These are phyloP conservation scores for Pisolithus tinctorius DNA, from an alignment of 768 basidiomycete genomes.

Conservation along the genomic window DNA sequence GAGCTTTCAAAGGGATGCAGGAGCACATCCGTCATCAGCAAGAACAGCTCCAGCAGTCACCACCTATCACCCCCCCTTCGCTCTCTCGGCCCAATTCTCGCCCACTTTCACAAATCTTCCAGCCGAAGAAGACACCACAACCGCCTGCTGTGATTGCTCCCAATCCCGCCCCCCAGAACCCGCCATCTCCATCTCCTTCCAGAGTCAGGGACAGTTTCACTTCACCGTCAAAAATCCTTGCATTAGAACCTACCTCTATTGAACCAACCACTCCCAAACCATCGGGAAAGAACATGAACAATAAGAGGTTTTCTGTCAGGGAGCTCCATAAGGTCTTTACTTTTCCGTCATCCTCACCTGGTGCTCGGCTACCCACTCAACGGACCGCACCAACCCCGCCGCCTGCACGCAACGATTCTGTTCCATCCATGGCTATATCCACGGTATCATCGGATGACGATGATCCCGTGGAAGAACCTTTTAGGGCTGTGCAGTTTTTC, in stretches of 20 bases:
- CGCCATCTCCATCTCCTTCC: conserved; percentile 6
- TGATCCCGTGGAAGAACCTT: conserved; percentile 11
- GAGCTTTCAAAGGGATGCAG: conserved; percentile 22
- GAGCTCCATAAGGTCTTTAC: conserved; percentile 30
- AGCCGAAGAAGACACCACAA: conserved; percentile 21
- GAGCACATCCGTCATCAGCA: conserved; percentile 15
- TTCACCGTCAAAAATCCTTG: conserved; percentile 11
- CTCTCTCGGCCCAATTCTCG: conserved; percentile 23
- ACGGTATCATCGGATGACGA: conserved; percentile 11
- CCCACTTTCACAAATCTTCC: conserved; percentile 26
- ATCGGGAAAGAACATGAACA: conserved; percentile 26
- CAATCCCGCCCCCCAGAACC: conserved; percentile 9
- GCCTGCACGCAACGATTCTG: not conserved
- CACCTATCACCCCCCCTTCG: conserved; percentile 17
- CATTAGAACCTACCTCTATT: conserved; percentile 5
- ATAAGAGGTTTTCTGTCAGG: conserved; percentile 29
- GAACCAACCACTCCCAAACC: conserved; percentile 31
- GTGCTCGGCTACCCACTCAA: conserved; percentile 5
- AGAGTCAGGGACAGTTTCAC: conserved; percentile 19
- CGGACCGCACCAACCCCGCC: conserved; percentile 1
- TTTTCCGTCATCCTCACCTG: conserved; percentile 18
- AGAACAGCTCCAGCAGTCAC: conserved; percentile 7
- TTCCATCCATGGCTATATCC: conserved; percentile 9
- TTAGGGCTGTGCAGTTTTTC: conserved; percentile 10
- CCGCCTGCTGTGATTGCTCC: conserved; percentile 17